A percentile compares a stretch with the other conserved stretches of the same genome.
Evolutionary conservation across 1,284 basidiomycete genomes (phyloP).

Genomic region (Cutaneotrichosporon arboriforme): DNA sequence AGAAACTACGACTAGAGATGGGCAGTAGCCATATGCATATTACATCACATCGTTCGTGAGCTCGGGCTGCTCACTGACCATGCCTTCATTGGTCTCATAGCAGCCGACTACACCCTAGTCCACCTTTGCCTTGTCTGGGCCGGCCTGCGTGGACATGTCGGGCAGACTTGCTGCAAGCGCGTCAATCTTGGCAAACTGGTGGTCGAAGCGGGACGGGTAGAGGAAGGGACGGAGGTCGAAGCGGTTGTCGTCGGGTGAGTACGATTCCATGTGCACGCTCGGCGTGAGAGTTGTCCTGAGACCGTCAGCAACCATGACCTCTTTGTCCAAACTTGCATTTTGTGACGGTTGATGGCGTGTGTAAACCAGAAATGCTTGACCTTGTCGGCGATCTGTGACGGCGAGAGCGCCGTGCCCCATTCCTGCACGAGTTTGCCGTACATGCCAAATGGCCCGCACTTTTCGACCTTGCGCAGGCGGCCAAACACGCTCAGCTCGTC

Average conservation of each 20-base stretch:
- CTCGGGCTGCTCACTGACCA: too few species aligned
- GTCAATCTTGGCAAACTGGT: slow-evolving; percentile 95
- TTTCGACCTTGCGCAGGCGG: slow-evolving; percentile 87
- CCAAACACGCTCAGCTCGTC: slow-evolving; percentile 93
- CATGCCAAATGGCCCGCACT: slow-evolving; percentile 94
- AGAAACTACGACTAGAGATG: too few species aligned
- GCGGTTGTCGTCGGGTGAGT: slow-evolving; percentile 38
- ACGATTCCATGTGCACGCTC: slow-evolving; percentile 82
- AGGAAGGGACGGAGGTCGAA: slow-evolving; percentile 95
- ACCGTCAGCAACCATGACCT: background rate
- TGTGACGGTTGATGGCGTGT: slow-evolving; percentile 93
- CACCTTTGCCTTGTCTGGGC: slow-evolving; percentile 49
- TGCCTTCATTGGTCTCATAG: too few species aligned
- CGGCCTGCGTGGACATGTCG: slow-evolving; percentile 57
- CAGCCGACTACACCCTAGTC: slow-evolving; percentile 42
- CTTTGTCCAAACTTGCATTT: slow-evolving; percentile 59
- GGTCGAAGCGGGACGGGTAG: slow-evolving; percentile 88
- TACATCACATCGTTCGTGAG: too few species aligned
- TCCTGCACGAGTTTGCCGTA: slow-evolving; percentile 90
- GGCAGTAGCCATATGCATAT: too few species aligned
- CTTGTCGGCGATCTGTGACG: slow-evolving; percentile 88
- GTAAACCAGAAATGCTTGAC: slow-evolving; percentile 98
- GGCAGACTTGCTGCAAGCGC: slow-evolving; percentile 67
- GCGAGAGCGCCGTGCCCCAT: slow-evolving; percentile 73
- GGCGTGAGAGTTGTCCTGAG: slow-evolving; percentile 87